Evolutionary conservation across 345 rosid species (phyloP).

Genomic region (Trapa incisa): DNA sequence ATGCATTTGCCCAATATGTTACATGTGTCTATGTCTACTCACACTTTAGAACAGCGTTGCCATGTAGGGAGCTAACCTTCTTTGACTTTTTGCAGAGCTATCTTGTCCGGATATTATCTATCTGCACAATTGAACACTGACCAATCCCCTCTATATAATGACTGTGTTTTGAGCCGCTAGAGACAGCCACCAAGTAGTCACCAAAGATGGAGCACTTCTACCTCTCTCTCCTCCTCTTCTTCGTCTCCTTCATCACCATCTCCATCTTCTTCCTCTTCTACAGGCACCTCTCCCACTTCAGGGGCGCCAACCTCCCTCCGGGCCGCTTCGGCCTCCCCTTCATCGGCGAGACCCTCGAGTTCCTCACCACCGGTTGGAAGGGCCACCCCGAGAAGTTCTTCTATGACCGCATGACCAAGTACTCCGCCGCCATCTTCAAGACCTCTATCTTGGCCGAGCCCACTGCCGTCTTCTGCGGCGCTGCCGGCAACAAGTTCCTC

Average conservation of each 20-base stretch:
- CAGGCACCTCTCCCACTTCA: conserved; percentile 20
- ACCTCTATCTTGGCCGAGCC: conserved; percentile 24
- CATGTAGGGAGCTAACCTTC: not conserved
- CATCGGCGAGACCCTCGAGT: conserved; percentile 23
- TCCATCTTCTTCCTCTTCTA: conserved; percentile 13
- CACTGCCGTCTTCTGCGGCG: conserved; percentile 16
- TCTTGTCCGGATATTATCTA: too few relatives aligned
- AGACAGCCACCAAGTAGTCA: not conserved
- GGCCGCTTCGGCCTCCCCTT: conserved; percentile 20
- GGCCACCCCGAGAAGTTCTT: conserved; percentile 27
- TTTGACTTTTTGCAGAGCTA: not conserved
- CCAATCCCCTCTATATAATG: too few relatives aligned
- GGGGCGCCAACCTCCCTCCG: conserved; percentile 20
- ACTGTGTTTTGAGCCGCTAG: too few relatives aligned
- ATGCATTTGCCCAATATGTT: too few relatives aligned
- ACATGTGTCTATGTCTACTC: not conserved
- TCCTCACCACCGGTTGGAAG: conserved; percentile 23
- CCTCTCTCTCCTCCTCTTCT: conserved; percentile 11
- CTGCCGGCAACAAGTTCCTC: conserved; percentile 21
- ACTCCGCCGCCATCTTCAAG: conserved; percentile 18
- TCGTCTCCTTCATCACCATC: conserved; percentile 11
- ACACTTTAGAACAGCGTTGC: not conserved
- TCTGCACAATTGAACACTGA: too few relatives aligned
- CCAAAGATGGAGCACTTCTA: conserved; percentile 8
- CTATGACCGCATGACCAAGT: conserved; percentile 12